phyloP scores from a whole-genome alignment of 306 rosid species.

The Quercus aquifolioides region DNA sequence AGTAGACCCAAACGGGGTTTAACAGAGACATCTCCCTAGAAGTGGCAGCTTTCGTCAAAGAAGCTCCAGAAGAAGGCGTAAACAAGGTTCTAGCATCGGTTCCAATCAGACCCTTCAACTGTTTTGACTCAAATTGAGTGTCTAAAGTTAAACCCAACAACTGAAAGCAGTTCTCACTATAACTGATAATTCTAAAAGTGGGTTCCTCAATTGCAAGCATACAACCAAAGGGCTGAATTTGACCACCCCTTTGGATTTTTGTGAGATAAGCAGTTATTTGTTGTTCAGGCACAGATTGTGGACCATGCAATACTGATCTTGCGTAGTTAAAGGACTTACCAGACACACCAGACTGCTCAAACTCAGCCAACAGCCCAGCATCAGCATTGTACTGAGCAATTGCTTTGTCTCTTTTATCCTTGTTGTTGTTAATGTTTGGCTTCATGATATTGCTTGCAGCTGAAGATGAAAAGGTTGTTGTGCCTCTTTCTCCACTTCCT shows the following conservation, averaged over 20 bases:
- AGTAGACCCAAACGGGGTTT: constrained; percentile 70
- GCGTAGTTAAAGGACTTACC: constrained; percentile 74
- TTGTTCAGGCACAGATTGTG: constrained; percentile 52
- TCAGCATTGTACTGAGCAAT: constrained; percentile 64
- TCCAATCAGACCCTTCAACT: constrained; percentile 41
- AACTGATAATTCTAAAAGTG: constrained; percentile 48
- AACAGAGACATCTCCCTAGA: constrained; percentile 57
- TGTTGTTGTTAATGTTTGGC: not conserved
- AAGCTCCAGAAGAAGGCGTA: constrained; percentile 59
- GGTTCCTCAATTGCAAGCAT: constrained; percentile 65
- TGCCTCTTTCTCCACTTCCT: constrained; percentile 37
- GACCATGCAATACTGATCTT: constrained; percentile 37
- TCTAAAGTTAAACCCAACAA: constrained; percentile 45
- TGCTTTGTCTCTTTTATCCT: constrained; percentile 19
- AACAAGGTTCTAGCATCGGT: constrained; percentile 61
- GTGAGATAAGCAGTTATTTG: constrained; percentile 55
- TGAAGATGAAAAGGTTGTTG: constrained; percentile 45
- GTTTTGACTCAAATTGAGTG: constrained; percentile 16
- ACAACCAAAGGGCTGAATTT: constrained; percentile 74
- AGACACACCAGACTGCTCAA: constrained; percentile 54
- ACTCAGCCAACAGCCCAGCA: constrained; percentile 60
- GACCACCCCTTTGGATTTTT: constrained; percentile 73
- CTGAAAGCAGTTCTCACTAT: constrained; percentile 65
- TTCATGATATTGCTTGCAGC: constrained; percentile 48
- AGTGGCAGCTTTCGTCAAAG: constrained; percentile 51